Evolutionary conservation across 1,284 basidiomycete genomes (phyloP), one percentile per base, ranked within the genome.

Genomic region (Grifola frondosa): DNA sequence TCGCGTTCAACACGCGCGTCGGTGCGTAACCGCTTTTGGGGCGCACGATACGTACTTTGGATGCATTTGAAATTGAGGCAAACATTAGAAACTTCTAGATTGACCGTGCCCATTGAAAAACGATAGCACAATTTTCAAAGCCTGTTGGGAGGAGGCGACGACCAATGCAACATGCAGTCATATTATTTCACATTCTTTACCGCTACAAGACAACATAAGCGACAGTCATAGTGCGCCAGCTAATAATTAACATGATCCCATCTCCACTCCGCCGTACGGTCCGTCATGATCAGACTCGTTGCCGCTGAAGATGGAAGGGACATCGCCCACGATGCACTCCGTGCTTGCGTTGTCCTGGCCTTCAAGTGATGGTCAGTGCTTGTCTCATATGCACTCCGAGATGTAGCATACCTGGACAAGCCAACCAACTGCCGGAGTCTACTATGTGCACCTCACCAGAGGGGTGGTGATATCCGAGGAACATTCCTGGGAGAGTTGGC

Each of bases 391-490:
- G 30, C 16, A 13, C 15, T 17, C 19, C n/a, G n/a, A 19, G 25
- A 15, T 22, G 19, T 30, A 17, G 48, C 58, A 44, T 24, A 73
- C 74, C 74, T 0, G 73, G 65, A 49, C 78, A 79, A 1, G 55
- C 53, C 22, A 62, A 60, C 78, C 80, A 83, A 25, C 65, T 62
- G 3, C 62, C 65, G 4, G 65, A 67, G 34, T 71, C 69, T 42
- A 68, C 48, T 32, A 84, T 81, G 48, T 84, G 81, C 13, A 77
- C 65, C 60, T 85, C 82, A 2, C 81, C 81, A 1, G 68, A 65
- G 0, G 77, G 67, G 49, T 84, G 83, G 20, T 68, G 67, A 62
- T 64, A 85, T 5, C 72, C 80, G 23, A 81, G 48, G 57, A 69
- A 73, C 66, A 43, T 72, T 76, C 52, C 77, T 42, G 3, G 78